phyloP scores from a whole-genome alignment of 164 flowering plant species.

The Vitis rupestris region DNA sequence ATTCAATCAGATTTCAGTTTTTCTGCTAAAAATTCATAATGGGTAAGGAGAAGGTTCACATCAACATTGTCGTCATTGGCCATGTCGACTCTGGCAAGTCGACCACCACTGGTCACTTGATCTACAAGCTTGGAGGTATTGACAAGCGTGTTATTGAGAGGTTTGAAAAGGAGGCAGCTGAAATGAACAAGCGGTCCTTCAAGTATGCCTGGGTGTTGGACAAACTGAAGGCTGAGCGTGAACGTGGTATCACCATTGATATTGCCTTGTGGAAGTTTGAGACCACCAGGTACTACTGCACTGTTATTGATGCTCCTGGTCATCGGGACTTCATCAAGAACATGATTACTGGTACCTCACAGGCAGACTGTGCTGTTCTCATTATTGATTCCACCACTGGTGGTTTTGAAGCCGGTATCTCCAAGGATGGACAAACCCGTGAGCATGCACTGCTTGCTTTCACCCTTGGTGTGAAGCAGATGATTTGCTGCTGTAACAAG shows the following conservation, averaged over 20 bases:
- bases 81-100: slow-evolving; percentile 78
- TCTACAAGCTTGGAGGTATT: slow-evolving; percentile 87
- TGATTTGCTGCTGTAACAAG: slow-evolving; percentile 89
- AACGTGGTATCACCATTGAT: slow-evolving; percentile 85
- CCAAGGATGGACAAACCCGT: slow-evolving; percentile 91
- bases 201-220: slow-evolving; percentile 86
- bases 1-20: slow-evolving; percentile 3
- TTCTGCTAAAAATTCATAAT: slow-evolving; percentile 18
- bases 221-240: slow-evolving; percentile 89
- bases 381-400: slow-evolving; percentile 85
- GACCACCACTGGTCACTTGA: slow-evolving; percentile 74
- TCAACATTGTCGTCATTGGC: slow-evolving; percentile 71
- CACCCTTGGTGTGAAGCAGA: slow-evolving; percentile 79
- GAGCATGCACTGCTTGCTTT: slow-evolving; percentile 82
- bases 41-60: slow-evolving; percentile 64
- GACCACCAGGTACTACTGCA: slow-evolving; percentile 86
- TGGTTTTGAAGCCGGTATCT: slow-evolving; percentile 87
- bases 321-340: slow-evolving; percentile 88
- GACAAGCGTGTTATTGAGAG: slow-evolving; percentile 93
- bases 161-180: slow-evolving; percentile 90
- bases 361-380: slow-evolving; percentile 83
- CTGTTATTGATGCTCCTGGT: slow-evolving; percentile 87
- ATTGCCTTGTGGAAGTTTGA: slow-evolving; percentile 85
- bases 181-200: slow-evolving; percentile 89
- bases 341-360: slow-evolving; percentile 87